Percentiles rank a stretch among this genome's conserved stretches.
Conservation (phyloP, 2,329 filamentous ascomycete genomes). For the Ophiostoma novo-ulmi region DNA sequence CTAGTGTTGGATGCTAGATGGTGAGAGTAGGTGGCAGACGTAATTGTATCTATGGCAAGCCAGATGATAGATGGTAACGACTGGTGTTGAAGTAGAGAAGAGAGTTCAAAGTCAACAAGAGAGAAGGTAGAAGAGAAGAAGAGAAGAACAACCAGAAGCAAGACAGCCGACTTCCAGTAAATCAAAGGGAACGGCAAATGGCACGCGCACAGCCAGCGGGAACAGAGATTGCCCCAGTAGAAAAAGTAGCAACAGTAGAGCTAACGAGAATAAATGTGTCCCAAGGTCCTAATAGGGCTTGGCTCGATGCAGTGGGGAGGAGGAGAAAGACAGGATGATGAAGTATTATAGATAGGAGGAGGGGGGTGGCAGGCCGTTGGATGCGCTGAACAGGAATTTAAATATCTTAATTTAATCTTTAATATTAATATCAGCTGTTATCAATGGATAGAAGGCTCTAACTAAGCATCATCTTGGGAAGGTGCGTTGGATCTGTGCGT, state of each 20-base stretch:
- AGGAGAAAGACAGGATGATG: not conserved
- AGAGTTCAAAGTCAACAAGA: not conserved
- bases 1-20: not conserved
- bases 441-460: not conserved
- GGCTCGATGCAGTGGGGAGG: conserved; percentile 5
- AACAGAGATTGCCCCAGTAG: conserved; percentile 7
- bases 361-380: not conserved
- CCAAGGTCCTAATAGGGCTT: conserved; percentile 19
- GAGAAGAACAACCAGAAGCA: not conserved
- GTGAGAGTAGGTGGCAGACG: not conserved
- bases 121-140: not conserved
- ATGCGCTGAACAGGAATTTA: not conserved
- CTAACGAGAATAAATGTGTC: conserved; percentile 12
- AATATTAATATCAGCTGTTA: not conserved
- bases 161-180: not conserved
- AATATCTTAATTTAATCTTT: not conserved
- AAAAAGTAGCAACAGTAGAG: not conserved
- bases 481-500: not conserved
- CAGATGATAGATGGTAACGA: not conserved
- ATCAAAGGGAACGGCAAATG: conserved; percentile 8
- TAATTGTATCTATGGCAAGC: not conserved
- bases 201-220: conserved; percentile 19
- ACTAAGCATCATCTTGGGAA: not conserved
- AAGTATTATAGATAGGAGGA: not conserved
- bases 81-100: not conserved